These are phyloP conservation scores for Gossypium sturtianum DNA, from an alignment of 345 rosid genomes.

Conservation along the genomic window DNA sequence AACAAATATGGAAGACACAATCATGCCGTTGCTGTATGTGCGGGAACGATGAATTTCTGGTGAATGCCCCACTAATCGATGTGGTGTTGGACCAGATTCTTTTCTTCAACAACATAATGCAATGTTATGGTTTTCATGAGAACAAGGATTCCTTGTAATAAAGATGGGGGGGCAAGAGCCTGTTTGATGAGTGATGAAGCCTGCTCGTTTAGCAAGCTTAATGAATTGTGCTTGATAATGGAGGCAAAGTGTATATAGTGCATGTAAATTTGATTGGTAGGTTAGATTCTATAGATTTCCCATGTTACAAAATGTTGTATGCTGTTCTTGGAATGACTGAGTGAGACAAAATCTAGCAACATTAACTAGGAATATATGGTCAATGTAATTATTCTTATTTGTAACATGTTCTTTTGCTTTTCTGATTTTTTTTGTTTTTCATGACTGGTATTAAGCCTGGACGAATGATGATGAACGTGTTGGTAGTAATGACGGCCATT, in stretches of 20 bases:
- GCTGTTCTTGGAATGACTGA: constrained; percentile 22
- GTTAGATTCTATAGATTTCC: neutral
- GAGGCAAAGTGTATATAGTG: constrained; percentile 2
- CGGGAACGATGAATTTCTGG: neutral
- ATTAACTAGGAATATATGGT: neutral
- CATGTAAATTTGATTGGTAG: neutral
- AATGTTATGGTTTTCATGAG: neutral
- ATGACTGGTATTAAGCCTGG: neutral
- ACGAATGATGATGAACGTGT: neutral
- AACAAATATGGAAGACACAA: neutral
- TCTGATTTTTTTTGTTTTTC: neutral
- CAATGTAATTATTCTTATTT: neutral
- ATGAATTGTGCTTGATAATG: neutral
- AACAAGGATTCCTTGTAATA: neutral
- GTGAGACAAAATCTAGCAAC: constrained; percentile 30
- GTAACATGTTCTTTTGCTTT: neutral
- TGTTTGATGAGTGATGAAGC: neutral
- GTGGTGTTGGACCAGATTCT: neutral
- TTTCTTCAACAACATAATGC: neutral
- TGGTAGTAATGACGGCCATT: neutral
- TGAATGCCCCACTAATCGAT: neutral
- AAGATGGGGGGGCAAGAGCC: neutral
- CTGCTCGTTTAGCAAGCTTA: neutral
- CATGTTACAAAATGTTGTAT: constrained; percentile 9
- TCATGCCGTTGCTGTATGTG: neutral